Conservation (phyloP, 2,329 filamentous ascomycete genomes). For the Talaromyces albobiverticillius region DNA sequence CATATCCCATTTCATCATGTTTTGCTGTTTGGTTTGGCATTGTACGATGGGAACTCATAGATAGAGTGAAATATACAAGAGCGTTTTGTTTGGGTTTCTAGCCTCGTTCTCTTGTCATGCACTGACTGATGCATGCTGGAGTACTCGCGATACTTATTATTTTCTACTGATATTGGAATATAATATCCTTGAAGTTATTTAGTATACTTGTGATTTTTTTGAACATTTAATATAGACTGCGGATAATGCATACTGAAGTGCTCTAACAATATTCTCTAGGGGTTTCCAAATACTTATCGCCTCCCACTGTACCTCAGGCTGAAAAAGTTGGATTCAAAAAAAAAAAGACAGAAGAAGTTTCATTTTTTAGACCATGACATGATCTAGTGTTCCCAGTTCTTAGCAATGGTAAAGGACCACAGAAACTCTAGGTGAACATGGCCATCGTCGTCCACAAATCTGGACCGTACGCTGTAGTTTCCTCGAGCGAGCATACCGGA, state of each 20-base stretch:
- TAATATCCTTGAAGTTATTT: too few species aligned
- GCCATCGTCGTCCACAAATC: slow-evolving; percentile 94
- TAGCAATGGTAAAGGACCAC: slow-evolving; percentile 95
- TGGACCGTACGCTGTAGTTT: slow-evolving; percentile 83
- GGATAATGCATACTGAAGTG: too few species aligned
- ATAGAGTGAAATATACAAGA: slow-evolving; percentile 3
- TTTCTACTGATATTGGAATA: too few species aligned
- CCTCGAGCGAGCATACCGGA: slow-evolving; percentile 86
- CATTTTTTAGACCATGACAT: background rate
- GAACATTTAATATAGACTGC: too few species aligned
- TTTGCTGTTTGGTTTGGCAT: background rate
- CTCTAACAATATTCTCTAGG: too few species aligned
- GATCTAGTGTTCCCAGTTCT: slow-evolving; percentile 66
- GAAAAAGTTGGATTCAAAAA: background rate
- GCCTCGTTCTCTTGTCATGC: background rate
- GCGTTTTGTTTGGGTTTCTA: background rate
- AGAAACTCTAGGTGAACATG: slow-evolving; percentile 87
- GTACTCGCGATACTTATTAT: too few species aligned
- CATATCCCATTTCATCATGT: too few species aligned
- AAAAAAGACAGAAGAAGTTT: background rate
- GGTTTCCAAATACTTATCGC: too few species aligned
- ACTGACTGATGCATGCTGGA: too few species aligned
- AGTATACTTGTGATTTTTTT: too few species aligned
- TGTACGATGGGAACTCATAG: background rate
- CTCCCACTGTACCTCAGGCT: too few species aligned